Evolutionary conservation across 2,329 filamentous ascomycete genomes (phyloP).

Genomic region (Penicillium hesseltinei): DNA sequence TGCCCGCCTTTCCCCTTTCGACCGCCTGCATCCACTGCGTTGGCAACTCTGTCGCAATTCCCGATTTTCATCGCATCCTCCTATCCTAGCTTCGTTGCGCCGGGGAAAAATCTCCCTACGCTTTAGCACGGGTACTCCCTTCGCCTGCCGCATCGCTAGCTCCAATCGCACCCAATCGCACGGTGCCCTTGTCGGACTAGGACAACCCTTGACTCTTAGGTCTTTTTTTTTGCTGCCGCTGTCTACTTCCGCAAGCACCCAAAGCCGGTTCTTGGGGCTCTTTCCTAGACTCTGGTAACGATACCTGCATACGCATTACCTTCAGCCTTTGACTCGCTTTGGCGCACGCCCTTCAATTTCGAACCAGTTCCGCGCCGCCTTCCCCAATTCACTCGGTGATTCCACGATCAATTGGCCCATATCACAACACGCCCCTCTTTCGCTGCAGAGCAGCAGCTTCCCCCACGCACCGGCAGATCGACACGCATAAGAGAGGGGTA

Average conservation of each 20-base stretch:
- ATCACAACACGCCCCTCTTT: constrained; percentile 27
- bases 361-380: constrained; percentile 14
- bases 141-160: constrained; percentile 22
- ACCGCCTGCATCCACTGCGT: constrained; percentile 37
- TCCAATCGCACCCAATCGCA: constrained; percentile 19
- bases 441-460: constrained; percentile 33
- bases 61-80: constrained; percentile 28
- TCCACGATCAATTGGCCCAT: constrained; percentile 31
- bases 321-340: constrained; percentile 26
- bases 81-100: constrained; percentile 17
- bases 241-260: constrained; percentile 20
- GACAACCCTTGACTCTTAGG: constrained; percentile 12
- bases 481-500: constrained; percentile 31
- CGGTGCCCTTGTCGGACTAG: constrained; percentile 1
- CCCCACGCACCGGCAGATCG: constrained; percentile 36
- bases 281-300: constrained; percentile 16
- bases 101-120: constrained; percentile 18
- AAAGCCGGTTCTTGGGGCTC: constrained; percentile 21
- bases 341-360: constrained; percentile 16
- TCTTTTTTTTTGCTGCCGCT: constrained; percentile 10
- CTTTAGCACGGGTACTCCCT: constrained; percentile 26
- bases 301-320: constrained; percentile 27
- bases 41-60: constrained; percentile 35
- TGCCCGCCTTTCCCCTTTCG: constrained; percentile 35
- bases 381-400: constrained; percentile 18